Percentiles rank a stretch among this genome's conserved stretches.
These are phyloP conservation scores for Thalassiosira hispida DNA, from an alignment of 352 stramenopile genomes.

Conservation along the genomic window DNA sequence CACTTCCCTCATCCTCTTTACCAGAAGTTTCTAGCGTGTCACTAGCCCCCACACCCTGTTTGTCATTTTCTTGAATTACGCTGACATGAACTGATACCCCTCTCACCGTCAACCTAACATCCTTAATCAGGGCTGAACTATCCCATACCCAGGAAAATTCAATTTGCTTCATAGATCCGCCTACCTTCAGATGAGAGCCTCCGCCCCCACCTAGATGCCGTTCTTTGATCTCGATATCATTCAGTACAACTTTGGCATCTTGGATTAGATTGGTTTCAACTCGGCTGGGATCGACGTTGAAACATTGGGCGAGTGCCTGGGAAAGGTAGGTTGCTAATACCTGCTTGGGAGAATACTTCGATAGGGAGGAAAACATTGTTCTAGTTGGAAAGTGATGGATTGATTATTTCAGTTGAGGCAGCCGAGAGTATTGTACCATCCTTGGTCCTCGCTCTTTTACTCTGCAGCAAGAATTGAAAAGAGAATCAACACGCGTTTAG, in stretches of 20 bases:
- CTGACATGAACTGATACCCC: neutral
- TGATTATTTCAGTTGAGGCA: too few relatives aligned
- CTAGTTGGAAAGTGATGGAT: neutral
- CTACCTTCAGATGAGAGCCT: constrained; percentile 5
- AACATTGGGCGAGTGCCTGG: constrained; percentile 7
- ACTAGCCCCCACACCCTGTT: neutral
- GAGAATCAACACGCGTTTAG: too few relatives aligned
- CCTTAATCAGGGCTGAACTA: constrained; percentile 4
- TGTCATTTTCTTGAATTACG: neutral
- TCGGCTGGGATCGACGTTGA: constrained; percentile 8
- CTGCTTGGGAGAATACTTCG: constrained; percentile 24
- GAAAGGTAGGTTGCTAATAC: constrained; percentile 19
- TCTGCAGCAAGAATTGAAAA: too few relatives aligned
- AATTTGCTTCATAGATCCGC: constrained; percentile 19
- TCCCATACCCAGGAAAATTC: constrained; percentile 34
- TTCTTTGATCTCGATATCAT: constrained; percentile 15
- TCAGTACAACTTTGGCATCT: constrained; percentile 17
- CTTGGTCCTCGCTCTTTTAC: too few relatives aligned
- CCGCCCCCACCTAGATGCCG: neutral
- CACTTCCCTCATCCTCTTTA: neutral
- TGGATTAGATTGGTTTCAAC: constrained; percentile 36
- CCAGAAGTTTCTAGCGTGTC: neutral
- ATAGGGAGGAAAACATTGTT: neutral
- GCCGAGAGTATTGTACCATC: too few relatives aligned
- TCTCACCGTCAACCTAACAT: constrained; percentile 12